Evolutionary conservation across 805 yeast genomes (phyloP).

Genomic region (Metschnikowia sp.): DNA sequence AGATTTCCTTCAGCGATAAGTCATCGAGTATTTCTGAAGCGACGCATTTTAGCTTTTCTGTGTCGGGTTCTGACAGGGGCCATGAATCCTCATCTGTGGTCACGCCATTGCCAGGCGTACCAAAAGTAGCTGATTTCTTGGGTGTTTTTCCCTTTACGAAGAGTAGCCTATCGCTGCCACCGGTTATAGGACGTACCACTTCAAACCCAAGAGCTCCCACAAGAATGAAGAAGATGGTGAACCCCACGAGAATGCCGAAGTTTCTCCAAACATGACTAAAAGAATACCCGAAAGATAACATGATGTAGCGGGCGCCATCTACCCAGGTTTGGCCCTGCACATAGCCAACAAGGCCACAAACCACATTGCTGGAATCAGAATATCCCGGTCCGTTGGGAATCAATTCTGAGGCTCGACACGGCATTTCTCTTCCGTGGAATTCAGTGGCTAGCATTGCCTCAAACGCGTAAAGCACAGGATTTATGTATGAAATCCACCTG

Average conservation of each 20-base stretch:
- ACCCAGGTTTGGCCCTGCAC: slow-evolving; percentile 17
- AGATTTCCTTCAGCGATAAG: slow-evolving; percentile 16
- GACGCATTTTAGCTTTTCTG: slow-evolving; percentile 6
- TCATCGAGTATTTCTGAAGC: slow-evolving; percentile 12
- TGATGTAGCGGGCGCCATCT: slow-evolving; percentile 33
- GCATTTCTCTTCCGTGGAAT: slow-evolving; percentile 29
- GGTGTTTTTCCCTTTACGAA: slow-evolving; percentile 21
- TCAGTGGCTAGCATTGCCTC: slow-evolving; percentile 29
- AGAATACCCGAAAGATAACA: slow-evolving; percentile 29
- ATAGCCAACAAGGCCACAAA: slow-evolving; percentile 15
- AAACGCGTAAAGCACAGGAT: slow-evolving; percentile 29
- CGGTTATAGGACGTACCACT: slow-evolving; percentile 27
- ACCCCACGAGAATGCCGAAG: slow-evolving; percentile 45
- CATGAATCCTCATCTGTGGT: slow-evolving; percentile 18
- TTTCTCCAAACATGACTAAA: slow-evolving; percentile 46
- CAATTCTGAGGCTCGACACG: slow-evolving; percentile 20
- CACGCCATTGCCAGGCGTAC: slow-evolving; percentile 11
- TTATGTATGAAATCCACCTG: slow-evolving; percentile 38
- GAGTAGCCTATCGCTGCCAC: slow-evolving; percentile 32
- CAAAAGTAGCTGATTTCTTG: slow-evolving; percentile 19
- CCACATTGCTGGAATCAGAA: slow-evolving; percentile 10
- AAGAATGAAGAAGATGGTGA: slow-evolving; percentile 13
- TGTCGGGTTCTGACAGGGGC: slow-evolving; percentile 1
- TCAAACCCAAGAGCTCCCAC: slow-evolving; percentile 26
- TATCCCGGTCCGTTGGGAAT: slow-evolving; percentile 27